Percentiles rank a stretch among this genome's conserved stretches.
Evolutionary conservation across 2,329 filamentous ascomycete species (phyloP).

Genomic region (Cladosporium velox): DNA sequence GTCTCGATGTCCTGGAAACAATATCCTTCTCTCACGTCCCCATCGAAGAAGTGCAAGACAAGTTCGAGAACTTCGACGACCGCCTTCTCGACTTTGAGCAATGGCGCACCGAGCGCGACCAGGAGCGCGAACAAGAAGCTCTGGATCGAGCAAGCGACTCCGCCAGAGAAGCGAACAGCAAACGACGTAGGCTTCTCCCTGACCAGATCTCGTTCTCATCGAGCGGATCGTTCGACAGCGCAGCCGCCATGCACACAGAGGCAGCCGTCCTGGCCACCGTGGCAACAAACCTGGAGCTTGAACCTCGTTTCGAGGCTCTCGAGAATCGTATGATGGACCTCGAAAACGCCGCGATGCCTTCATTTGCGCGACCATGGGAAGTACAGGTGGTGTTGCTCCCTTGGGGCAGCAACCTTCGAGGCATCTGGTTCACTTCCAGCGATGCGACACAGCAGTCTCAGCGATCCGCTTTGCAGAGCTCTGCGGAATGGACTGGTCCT

Average conservation of each 20-base stretch:
- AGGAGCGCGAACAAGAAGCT: conserved; percentile 31
- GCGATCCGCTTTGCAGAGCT: conserved; percentile 44
- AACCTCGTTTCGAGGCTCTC: conserved; percentile 49
- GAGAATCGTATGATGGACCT: conserved; percentile 55
- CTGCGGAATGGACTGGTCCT: conserved; percentile 52
- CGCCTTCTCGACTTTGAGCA: conserved; percentile 70
- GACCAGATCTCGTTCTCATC: conserved; percentile 43
- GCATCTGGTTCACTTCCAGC: conserved; percentile 54
- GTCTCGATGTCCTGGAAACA: conserved; percentile 69
- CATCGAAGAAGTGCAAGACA: conserved; percentile 70
- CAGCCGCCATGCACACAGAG: conserved; percentile 39
- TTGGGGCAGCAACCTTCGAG: conserved; percentile 59
- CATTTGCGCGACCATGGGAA: conserved; percentile 66
- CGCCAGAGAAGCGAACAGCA: conserved; percentile 32
- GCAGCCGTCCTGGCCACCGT: conserved; percentile 37
- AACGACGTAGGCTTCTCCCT: conserved; percentile 37
- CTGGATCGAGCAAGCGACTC: conserved; percentile 31
- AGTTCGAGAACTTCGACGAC: conserved; percentile 66
- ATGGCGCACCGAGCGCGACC: conserved; percentile 38
- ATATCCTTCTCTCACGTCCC: conserved; percentile 66
- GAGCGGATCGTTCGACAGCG: conserved; percentile 38
- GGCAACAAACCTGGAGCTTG: conserved; percentile 41
- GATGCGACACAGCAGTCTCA: conserved; percentile 39
- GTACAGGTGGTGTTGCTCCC: conserved; percentile 76
- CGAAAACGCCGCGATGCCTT: conserved; percentile 62